Percentiles rank a stretch among this genome's conserved stretches.
Evolutionary conservation across 1,284 basidiomycete genomes (phyloP).

Genomic region (Trichosporon asahii): DNA sequence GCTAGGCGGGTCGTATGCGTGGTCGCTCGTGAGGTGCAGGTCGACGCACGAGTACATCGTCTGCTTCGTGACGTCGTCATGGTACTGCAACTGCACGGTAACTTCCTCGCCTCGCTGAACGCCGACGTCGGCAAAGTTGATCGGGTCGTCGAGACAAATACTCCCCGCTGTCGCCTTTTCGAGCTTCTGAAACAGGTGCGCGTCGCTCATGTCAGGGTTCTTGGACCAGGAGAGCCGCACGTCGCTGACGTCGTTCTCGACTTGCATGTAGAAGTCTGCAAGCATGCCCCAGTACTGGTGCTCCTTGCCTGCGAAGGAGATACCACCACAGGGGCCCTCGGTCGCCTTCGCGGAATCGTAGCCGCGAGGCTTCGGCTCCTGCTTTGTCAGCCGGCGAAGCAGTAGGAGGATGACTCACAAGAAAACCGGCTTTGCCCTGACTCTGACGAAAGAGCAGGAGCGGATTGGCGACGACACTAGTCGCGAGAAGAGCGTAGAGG

Average conservation of each 20-base stretch:
- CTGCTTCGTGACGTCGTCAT: conserved; percentile 1
- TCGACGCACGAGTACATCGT: conserved; percentile 12
- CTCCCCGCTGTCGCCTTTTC: conserved; percentile 1
- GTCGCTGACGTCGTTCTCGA: conserved; percentile 9
- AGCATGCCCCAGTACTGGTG: conserved; percentile 11
- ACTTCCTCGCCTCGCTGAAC: background rate
- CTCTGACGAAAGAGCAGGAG: background rate
- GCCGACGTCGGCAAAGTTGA: background rate
- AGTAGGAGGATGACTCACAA: background rate
- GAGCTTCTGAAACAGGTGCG: background rate
- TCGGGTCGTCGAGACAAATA: conserved; percentile 12
- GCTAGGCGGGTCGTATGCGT: background rate
- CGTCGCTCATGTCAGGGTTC: conserved; percentile 2
- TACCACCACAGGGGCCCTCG: conserved; percentile 6
- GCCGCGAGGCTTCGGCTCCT: conserved; percentile 7
- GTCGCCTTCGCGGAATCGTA: background rate
- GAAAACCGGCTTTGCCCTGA: background rate
- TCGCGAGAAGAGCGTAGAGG: background rate
- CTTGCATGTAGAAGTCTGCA: conserved; percentile 11
- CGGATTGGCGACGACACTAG: background rate
- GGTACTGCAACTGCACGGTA: conserved; percentile 10
- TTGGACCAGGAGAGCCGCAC: conserved; percentile 5
- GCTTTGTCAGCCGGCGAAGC: background rate
- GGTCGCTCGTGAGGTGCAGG: conserved; percentile 2
- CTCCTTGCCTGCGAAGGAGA: background rate